Percentiles rank a stretch among this genome's conserved stretches.
Conservation (phyloP, 2,329 filamentous ascomycete species). For the Penicillium corylophilum region DNA sequence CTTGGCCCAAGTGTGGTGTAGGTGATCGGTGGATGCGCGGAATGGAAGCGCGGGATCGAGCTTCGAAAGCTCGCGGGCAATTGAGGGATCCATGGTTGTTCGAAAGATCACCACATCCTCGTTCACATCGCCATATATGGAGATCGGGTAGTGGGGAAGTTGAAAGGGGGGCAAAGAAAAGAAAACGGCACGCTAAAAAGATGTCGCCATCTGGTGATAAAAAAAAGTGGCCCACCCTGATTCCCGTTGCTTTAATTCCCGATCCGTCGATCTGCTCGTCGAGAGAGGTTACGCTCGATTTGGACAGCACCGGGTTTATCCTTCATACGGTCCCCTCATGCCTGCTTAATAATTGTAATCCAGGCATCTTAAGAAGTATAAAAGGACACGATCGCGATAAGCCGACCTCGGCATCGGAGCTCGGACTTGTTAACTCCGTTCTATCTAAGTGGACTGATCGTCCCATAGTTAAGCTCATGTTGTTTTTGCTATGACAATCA, state of each 20-base stretch:
- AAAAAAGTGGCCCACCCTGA: slow-evolving; percentile 7
- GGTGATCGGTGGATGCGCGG: slow-evolving; percentile 68
- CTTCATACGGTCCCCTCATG: too few species aligned
- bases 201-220: slow-evolving; percentile 7
- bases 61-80: slow-evolving; percentile 57
- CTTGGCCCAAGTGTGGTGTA: slow-evolving; percentile 90
- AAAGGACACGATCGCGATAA: neutral
- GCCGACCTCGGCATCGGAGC: neutral
- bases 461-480: neutral
- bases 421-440: neutral
- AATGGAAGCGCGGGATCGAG: slow-evolving; percentile 69
- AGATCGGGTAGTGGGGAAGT: neutral
- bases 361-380: neutral
- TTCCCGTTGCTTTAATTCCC: neutral
- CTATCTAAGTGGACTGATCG: too few species aligned
- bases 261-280: neutral
- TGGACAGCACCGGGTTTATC: neutral
- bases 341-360: neutral
- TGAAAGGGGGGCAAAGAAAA: slow-evolving; percentile 1
- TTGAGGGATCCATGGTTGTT: slow-evolving; percentile 43
- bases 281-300: neutral
- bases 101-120: slow-evolving; percentile 9
- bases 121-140: slow-evolving; percentile 9
- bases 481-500: neutral
- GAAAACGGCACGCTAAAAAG: slow-evolving; percentile 8